Evolutionary conservation across 441 rosid genomes (phyloP), one percentile per base, ranked within the genome.

Genomic region (Biscutella auriculata): DNA sequence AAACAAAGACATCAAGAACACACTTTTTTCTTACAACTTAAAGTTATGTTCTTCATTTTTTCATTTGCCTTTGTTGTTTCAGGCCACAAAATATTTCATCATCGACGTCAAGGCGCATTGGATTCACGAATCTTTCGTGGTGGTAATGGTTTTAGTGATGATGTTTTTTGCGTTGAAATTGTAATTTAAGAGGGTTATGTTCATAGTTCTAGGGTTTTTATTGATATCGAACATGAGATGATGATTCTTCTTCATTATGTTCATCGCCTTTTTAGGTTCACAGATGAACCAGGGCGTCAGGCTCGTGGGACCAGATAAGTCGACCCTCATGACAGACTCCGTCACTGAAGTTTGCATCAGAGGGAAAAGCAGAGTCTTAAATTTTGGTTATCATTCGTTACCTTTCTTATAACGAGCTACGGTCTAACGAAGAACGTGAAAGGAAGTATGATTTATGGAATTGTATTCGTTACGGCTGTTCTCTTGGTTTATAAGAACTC

Each of bases 391-490:
- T 88, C 93, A 0, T 28, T 77, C 2, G 68, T 60, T 1, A 95
- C 96, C 40, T 81, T 92, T 53, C 42, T 86, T 2, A 79, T 88
- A 28, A 81, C 86, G 9, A 73, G 84, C 40, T 86, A 58, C 14
- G 95, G 95, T 62, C 53, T 82, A 25, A 79, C 74, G 83, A 88
- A 80, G 63, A 76, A 74, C 6, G 43, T 84, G 6, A 88, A 81
- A 57, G 95, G 98, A 0, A 81, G 97, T 67, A 88, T 92, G 91
- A 81, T 84, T 14, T 84, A 77, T 46, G 96, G 98, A 0, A 80
- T 86, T 23, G 42, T 84, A 1, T 79, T 82, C 28, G 82, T 86
- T 5, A 88, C 98, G 2, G 50, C 76, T 6, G 27, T 86, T 42
- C n/a, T 88, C 98, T 17, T 92, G 97, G 98, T 62, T 84, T 61